These are phyloP conservation scores for Colletotrichum salicis DNA, from an alignment of 2,329 filamentous ascomycete genomes.

Conservation along the genomic window DNA sequence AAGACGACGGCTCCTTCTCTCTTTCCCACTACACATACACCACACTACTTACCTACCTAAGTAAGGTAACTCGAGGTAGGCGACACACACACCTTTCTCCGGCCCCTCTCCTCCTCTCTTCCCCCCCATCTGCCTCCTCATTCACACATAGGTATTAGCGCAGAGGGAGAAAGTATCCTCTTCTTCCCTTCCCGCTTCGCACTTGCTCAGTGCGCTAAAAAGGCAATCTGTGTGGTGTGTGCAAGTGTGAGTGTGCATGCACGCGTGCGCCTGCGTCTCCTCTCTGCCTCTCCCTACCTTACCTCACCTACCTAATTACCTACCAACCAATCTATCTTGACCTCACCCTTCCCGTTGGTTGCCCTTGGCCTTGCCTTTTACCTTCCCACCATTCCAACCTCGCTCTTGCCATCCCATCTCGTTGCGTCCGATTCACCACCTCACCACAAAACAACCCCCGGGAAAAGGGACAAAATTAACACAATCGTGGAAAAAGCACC, in stretches of 20 bases:
- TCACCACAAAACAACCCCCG: background rate
- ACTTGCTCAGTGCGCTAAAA: slow-evolving; percentile 5
- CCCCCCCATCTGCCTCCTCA: background rate
- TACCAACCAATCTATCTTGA: background rate
- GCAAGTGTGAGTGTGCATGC: slow-evolving; percentile 7
- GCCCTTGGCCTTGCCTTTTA: slow-evolving; percentile 15
- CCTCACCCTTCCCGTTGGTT: background rate
- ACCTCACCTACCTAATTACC: background rate
- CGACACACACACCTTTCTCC: slow-evolving; percentile 5
- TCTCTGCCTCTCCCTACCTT: background rate
- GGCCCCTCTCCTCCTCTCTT: background rate
- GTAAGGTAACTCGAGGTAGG: background rate
- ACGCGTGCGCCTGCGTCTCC: slow-evolving; percentile 8
- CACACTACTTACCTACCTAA: background rate
- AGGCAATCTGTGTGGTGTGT: background rate
- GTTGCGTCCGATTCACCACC: slow-evolving; percentile 26
- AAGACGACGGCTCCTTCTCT: background rate
- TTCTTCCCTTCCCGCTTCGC: slow-evolving; percentile 13
- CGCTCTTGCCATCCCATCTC: slow-evolving; percentile 35
- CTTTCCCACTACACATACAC: slow-evolving; percentile 10
- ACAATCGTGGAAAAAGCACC: background rate
- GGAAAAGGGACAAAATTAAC: background rate
- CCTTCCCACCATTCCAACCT: slow-evolving; percentile 17
- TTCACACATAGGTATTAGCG: background rate
- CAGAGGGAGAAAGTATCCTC: background rate